A percentile compares a stretch with the other conserved stretches of the same genome.
Evolutionary conservation across 129 eudicot species (phyloP).

Genomic region (Pulicaria dysenterica): DNA sequence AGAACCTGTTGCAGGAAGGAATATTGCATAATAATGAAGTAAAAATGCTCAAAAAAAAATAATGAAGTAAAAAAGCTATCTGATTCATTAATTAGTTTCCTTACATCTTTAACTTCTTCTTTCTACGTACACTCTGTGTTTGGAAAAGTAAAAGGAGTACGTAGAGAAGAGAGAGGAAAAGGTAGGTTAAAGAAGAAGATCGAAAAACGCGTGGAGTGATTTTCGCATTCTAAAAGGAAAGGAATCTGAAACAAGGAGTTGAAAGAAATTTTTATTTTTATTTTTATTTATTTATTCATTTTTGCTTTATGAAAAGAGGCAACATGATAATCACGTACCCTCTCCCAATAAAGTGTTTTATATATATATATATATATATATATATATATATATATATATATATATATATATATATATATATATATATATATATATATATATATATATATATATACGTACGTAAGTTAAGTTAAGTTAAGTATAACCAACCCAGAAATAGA

Average conservation of each 20-base stretch:
- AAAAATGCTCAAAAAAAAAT: constrained; percentile 22
- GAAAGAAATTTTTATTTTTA: not conserved
- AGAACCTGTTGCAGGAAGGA: constrained; percentile 3
- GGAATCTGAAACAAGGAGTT: constrained; percentile 32
- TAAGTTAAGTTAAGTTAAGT: too few species aligned
- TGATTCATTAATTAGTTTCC: not conserved
- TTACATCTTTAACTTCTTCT: too few species aligned
- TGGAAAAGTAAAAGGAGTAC: too few species aligned
- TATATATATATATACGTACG: too few species aligned
- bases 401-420: too few species aligned
- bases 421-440: too few species aligned
- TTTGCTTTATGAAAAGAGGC: constrained; percentile 34
- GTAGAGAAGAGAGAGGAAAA: constrained; percentile 4
- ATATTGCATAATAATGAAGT: constrained; percentile 26
- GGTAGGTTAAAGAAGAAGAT: constrained; percentile 31
- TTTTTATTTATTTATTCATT: not conserved
- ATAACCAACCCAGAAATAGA: too few species aligned
- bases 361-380: too few species aligned
- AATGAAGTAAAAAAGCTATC: constrained; percentile 17
- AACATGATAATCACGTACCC: constrained; percentile 26
- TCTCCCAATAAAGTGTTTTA: constrained; percentile 39
- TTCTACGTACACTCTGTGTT: too few species aligned
- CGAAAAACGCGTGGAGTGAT: constrained; percentile 27
- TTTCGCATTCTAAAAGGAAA: constrained; percentile 33
- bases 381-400: too few species aligned